Base-by-base conservation (phyloP, 2,329 filamentous ascomycete species). In the Ophiostoma fasciatum region DNA sequence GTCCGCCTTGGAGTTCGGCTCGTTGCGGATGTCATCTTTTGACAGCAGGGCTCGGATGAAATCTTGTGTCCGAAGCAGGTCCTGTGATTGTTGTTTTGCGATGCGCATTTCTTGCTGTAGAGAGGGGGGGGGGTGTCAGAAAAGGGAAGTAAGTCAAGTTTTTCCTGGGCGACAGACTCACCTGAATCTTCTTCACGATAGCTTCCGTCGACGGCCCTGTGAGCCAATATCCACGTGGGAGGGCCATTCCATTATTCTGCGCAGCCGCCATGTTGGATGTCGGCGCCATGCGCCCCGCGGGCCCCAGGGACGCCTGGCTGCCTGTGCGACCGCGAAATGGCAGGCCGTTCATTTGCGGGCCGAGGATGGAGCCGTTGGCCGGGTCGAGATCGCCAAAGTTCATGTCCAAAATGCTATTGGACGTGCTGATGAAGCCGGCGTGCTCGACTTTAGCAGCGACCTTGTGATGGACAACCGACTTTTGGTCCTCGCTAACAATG, bases 401-500 rank as follows among this genome's bases (percentile, higher is more conserved):
- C 61, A 94, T 76, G 51, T 94, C 85, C 47, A 92, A 59, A 31
- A 87, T 71, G 51, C 82, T 92, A 48, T 71, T 82, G 8, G 75
- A 71, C 10, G 78, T 71, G 30, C 71, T 77, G 44, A 87, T 72
- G 45, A 88, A 79, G 7, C 90, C 90, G 27, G 90, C 85, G 59
- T 94, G 84, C 55, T 98, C 90, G 38, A 98, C 85, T 54, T 92
- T 92, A 38, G 90, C 87, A 15, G 88, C 87, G 32, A 98, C 90
- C 54, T 98, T 98, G 62, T 96, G 90, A 53, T 98, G 90, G 12
- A 98, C 87, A 20, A 98, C 85, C 0, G 87, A 94, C 61, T 94
- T 96, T 55, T 96, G 88, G 54, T 98, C 90, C 56, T 98, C 90
- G 57, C 84, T 94, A 35, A 98, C 88, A 51, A 98, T 98, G 53